Evolutionary conservation across 2,329 filamentous ascomycete species (phyloP), one percentile per base, ranked within the genome.

Genomic region (Arthroderma sp.): DNA sequence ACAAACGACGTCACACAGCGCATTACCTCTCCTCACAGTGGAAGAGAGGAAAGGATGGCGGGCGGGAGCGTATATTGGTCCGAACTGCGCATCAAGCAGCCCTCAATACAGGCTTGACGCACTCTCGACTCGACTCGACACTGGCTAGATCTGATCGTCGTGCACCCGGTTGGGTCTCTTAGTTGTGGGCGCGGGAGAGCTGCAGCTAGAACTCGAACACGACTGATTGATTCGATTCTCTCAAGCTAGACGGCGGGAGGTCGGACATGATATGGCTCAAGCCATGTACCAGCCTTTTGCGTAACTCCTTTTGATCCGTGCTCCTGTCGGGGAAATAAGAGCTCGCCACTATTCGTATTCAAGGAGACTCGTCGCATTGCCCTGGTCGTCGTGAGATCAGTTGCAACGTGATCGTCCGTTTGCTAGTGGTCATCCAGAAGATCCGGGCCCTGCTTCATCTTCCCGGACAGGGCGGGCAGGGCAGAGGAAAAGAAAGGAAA

Each of bases 121-220:
- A 33, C 47, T 31, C 47, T 33, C 47, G 23, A 51, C 28, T 19
- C 47, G 6, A 33, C 25, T 31, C 28, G 25, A 33, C 13, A 19
- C 15, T 51, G 47, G 47, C 47, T 31, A 51, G 47, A 51, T 51
- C 47, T 31, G 47, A 51, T 51, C 47, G 47, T 51, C 47, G 47
- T n/a, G 23, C 47, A 47, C 41, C 41, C 41, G 41, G 19, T 25
- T 8, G 41, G 9, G 41, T 47, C 41, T 25, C 23, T 25, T 13
- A 11, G 41, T 47, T 25, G 5, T 13, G 41, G 21, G 15, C 21
- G 41, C 41, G 41, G 38, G 41, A 47, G 41, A 47, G 41, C 13
- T 15, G 41, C 41, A 47, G 19, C 17, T 19, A 43, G 11, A n/a
- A 17, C 17, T 41, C 19, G 38, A n/a, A 17, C 6, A 41, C 38